Evolutionary conservation across 345 rosid genomes (phyloP), one percentile per base, ranked within the genome.

Genomic region (Gossypium stocksii): DNA sequence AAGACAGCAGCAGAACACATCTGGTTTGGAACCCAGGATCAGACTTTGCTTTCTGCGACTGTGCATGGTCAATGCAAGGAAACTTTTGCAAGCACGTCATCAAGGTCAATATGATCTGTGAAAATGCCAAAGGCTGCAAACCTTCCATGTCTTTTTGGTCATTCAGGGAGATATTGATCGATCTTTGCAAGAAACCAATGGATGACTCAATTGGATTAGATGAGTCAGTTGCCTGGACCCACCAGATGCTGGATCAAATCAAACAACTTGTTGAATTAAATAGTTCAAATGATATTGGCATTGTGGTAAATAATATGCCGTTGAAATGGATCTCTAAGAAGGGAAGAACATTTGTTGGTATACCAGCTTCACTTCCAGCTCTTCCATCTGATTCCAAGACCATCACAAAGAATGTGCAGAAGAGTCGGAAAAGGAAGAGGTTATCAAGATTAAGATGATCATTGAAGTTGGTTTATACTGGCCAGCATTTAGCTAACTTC

Each of bases 21-120:
- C 71, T 82, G 29, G 97, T 95, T 20, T 90, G 93, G 98, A 95
- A 95, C 73, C 94, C 96, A 16, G 92, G 97, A 62, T 90, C 99
- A 0, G 97, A 95, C 71, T 95, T 95, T 82, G 94, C 97, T 12
- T 90, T 91, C 76, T 95, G 99, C 58, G 96, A 93, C 73, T 94
- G 99, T 61, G 67, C 91, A 15, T 94, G 99, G 98, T 92, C 99
- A 22, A 77, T 89, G 84, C 98, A 86, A 77, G 99, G 97, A 58
- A 93, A 93, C 82, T 79, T 93, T 61, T 95, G 99, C 91, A 95
- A 95, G 81, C 99, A 95, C 78, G 89, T 93, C 81, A 81, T 93
- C 56, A 95, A 93, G 86, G 98, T 90, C 61, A 93, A 93, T 67
- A 84, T 87, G 85, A 80, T 86, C 0, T 86, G 91, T 52, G 89